Conservation (phyloP, 176 grass and related monocot species). For the Oropetium thomaeum region DNA sequence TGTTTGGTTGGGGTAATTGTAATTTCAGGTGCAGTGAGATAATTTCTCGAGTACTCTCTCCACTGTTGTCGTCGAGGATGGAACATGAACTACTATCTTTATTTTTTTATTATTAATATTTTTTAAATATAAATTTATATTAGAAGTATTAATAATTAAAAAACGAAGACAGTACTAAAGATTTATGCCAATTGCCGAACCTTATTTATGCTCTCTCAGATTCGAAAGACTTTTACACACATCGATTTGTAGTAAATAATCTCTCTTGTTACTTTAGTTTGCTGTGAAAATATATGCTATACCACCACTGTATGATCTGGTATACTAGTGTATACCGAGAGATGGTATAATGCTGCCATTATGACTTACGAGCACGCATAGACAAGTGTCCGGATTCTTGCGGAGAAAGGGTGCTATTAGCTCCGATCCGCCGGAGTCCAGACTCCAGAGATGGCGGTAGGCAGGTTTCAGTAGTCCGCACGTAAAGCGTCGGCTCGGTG, state of each 20-base stretch:
- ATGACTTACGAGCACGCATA: neutral
- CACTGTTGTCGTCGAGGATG: neutral
- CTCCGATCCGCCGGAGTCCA: too few species aligned
- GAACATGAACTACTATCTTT: too few species aligned
- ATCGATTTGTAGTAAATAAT: neutral
- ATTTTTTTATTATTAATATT: too few species aligned
- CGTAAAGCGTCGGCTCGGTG: slow-evolving; percentile 1
- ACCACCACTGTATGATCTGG: too few species aligned
- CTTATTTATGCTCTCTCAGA: neutral
- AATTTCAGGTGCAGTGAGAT: neutral
- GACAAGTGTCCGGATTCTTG: slow-evolving; percentile 17
- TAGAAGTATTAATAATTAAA: too few species aligned
- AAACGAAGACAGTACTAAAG: too few species aligned
- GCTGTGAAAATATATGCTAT: neutral
- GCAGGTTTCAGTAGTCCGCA: slow-evolving; percentile 3
- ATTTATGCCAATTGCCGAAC: too few species aligned
- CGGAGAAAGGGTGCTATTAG: neutral
- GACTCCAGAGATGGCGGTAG: neutral
- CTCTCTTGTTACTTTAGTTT: neutral
- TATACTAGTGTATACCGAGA: neutral
- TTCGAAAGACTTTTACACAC: neutral
- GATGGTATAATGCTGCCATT: neutral
- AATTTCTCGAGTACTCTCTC: slow-evolving; percentile 19
- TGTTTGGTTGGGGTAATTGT: neutral
- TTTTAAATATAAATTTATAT: too few species aligned